Conservation (phyloP, 2,329 filamentous ascomycete genomes). For the Neurospora crassa region DNA sequence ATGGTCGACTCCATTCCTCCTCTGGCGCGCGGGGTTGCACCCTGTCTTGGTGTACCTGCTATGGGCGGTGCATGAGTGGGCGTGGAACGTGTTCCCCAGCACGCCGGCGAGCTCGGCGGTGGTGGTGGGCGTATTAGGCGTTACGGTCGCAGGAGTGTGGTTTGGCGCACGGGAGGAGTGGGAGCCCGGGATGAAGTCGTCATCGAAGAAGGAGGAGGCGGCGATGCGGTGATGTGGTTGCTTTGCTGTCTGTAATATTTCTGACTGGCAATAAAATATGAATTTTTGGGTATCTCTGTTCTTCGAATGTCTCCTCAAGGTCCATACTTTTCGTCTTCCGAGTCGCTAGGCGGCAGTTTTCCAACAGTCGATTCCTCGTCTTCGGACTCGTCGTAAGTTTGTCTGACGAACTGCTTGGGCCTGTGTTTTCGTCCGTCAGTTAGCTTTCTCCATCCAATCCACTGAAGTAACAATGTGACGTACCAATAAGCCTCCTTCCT, state of each 20-base stretch:
- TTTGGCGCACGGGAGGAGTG: constrained; percentile 40
- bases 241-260: neutral
- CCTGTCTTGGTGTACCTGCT: constrained; percentile 57
- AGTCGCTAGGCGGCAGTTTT: constrained; percentile 74
- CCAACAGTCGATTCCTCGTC: constrained; percentile 70
- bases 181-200: constrained; percentile 12
- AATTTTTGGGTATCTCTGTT: neutral
- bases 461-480: constrained; percentile 11
- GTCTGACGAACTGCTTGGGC: constrained; percentile 71
- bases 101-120: constrained; percentile 42
- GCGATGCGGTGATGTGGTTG: constrained; percentile 7
- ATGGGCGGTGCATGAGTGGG: constrained; percentile 79
- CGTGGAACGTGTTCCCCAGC: constrained; percentile 92
- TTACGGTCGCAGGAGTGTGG: constrained; percentile 57
- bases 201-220: constrained; percentile 8
- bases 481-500: constrained; percentile 84
- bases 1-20: constrained; percentile 78
- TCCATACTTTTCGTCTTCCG: constrained; percentile 54
- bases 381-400: constrained; percentile 45
- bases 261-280: neutral
- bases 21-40: constrained; percentile 68
- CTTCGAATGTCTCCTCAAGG: constrained; percentile 7
- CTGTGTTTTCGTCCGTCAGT: constrained; percentile 32
- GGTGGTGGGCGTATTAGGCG: constrained; percentile 62
- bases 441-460: neutral